Conservation (phyloP, 345 rosid genomes). For the Eucalyptus erythrocorys region DNA sequence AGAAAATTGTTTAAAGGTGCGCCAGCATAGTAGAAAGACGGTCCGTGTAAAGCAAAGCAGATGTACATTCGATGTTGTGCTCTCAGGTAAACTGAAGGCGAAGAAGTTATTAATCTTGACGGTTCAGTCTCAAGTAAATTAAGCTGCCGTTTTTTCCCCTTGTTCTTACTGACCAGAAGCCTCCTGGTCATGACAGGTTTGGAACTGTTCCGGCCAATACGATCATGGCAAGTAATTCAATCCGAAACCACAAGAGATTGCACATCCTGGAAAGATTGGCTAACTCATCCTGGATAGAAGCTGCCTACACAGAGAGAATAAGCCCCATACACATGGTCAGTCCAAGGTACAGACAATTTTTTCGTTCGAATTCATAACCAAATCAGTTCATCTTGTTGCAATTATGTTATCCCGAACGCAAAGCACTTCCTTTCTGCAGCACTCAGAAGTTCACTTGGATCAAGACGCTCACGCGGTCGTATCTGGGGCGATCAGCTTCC, state of each 20-base stretch:
- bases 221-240: slow-evolving; percentile 25
- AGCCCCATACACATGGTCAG: slow-evolving; percentile 2
- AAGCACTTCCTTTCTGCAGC: neutral
- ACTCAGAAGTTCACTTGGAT: slow-evolving; percentile 3
- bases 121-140: neutral
- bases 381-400: neutral
- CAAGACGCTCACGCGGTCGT: slow-evolving; percentile 14
- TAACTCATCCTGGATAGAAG: slow-evolving; percentile 3
- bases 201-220: slow-evolving; percentile 21
- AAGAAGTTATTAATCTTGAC: neutral
- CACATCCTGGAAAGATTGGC: slow-evolving; percentile 7
- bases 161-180: neutral
- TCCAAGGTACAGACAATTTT: slow-evolving; percentile 7
- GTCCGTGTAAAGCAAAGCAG: neutral
- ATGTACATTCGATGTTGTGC: neutral
- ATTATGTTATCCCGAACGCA: neutral
- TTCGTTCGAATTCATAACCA: fast-evolving
- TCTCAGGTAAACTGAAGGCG: neutral
- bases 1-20: neutral
- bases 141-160: neutral
- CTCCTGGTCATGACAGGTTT: neutral
- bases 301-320: neutral
- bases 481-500: slow-evolving; percentile 15
- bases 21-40: neutral
- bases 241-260: slow-evolving; percentile 15